A percentile compares a stretch with the other conserved stretches of the same genome.
These are phyloP conservation scores for Metschnikowia chrysomelidarum DNA, from an alignment of 805 yeast species.

Conservation along the genomic window DNA sequence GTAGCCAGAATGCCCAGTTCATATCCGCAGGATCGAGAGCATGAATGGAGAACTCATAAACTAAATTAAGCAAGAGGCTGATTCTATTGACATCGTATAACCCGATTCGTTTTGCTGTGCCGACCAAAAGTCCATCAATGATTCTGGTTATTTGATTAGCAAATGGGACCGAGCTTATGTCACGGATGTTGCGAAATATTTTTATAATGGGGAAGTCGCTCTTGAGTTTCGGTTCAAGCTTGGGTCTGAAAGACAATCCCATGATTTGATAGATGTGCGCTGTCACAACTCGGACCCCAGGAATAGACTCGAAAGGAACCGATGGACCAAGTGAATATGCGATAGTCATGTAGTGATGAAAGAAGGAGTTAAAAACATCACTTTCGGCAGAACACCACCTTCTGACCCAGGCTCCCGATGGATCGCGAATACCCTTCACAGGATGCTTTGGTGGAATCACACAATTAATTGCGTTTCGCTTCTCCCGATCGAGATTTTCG, in stretches of 20 bases:
- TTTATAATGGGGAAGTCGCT: slow-evolving; percentile 40
- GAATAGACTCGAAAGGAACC: slow-evolving; percentile 13
- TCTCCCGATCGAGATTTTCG: slow-evolving; percentile 27
- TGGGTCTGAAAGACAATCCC: slow-evolving; percentile 17
- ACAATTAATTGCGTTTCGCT: slow-evolving; percentile 32
- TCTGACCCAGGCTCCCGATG: slow-evolving; percentile 61
- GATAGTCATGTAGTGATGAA: slow-evolving; percentile 52
- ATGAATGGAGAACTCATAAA: slow-evolving; percentile 38
- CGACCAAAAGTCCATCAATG: slow-evolving; percentile 35
- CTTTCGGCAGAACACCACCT: slow-evolving; percentile 58
- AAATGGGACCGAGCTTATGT: slow-evolving; percentile 25
- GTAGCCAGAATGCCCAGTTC: slow-evolving; percentile 79
- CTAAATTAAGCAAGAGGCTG: slow-evolving; percentile 40
- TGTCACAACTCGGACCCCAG: slow-evolving; percentile 47
- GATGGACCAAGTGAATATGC: slow-evolving; percentile 12
- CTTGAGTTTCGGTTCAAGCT: no score
- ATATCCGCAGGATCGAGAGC: slow-evolving; percentile 32
- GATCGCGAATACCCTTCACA: slow-evolving; percentile 50
- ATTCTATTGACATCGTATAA: slow-evolving; percentile 39
- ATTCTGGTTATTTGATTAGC: slow-evolving; percentile 18
- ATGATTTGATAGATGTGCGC: slow-evolving; percentile 46
- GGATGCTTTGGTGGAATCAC: slow-evolving; percentile 42
- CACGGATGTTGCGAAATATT: slow-evolving; percentile 38
- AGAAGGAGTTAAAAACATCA: slow-evolving; percentile 58
- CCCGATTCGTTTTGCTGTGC: slow-evolving; percentile 34